Base-by-base conservation (phyloP, 2,329 filamentous ascomycete genomes). In the Rhynchosporium agropyri region DNA sequence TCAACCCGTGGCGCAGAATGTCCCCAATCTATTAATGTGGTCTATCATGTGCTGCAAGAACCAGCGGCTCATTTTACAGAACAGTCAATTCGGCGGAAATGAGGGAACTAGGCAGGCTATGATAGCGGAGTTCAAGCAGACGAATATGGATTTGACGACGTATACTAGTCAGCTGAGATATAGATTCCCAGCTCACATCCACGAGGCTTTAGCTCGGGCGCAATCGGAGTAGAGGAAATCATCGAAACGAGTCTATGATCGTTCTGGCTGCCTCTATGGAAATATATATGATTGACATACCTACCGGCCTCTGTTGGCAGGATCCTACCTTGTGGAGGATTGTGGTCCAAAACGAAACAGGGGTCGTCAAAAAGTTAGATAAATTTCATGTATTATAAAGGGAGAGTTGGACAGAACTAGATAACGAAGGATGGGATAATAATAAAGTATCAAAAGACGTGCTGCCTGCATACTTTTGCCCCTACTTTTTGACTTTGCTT, bases 91-190 rank as follows among this genome's bases (percentile, higher is more conserved):
- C 76, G 92, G 89, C 69, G 89, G 85, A 67, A 89, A 89, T 76
- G 86, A 87, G 72, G 84, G 84, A 61, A 89, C 82, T 67, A 81
- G 83, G 73, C 81, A 78, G 74, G 78, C 80, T 75, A 83, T 92
- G 77, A 86, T 89, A 58, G 86, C 89, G 63, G 83, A 89, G 71
- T 80, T 96, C 72, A 85, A 89, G 78, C 86, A 89, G 75, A 91
- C 90, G 79, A 92, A 91, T 45, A 87, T 92, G 76, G 94, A 98
- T 77, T 78, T 97, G 71, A 97, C 95, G 80, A 90, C 95, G 13
- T 98, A 97, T 80, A 94, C 92, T 15, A 94, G 92, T 62, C 87
- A 97, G 82, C 86, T 98, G 74, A 88, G 91, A 73, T 98, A 97
- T 78, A 88, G 95, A 73, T 84, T 98, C 78, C 91, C 92, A 57